phyloP scores from a whole-genome alignment of 306 rosid genomes.

The Quercus bicolor region DNA sequence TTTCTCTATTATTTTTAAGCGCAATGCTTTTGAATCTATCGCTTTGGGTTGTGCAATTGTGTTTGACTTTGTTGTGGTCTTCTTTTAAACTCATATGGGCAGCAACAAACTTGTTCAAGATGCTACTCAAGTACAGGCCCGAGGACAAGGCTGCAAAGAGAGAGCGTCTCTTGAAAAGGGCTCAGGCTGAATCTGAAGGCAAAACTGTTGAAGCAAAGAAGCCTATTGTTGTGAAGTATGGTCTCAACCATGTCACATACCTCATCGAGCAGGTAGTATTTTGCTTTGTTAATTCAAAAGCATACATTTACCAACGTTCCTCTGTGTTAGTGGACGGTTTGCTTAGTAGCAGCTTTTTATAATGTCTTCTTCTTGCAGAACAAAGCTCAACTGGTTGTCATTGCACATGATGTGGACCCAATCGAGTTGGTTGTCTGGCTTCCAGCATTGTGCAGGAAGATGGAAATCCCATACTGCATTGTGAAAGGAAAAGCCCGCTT shows the following conservation, averaged over 20 bases:
- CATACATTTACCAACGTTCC: neutral
- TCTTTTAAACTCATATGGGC: constrained; percentile 3
- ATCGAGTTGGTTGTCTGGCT: constrained; percentile 87
- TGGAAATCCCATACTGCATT: constrained; percentile 88
- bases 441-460: constrained; percentile 80
- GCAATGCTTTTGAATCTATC: neutral
- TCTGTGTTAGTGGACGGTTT: neutral
- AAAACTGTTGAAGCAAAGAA: constrained; percentile 63
- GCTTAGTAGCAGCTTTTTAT: neutral
- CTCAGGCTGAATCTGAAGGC: constrained; percentile 72
- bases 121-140: constrained; percentile 73
- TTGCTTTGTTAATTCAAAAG: neutral
- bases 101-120: constrained; percentile 74
- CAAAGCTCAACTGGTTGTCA: constrained; percentile 80
- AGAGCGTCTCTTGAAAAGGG: constrained; percentile 69
- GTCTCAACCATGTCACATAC: constrained; percentile 82
- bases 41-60: neutral
- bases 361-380: constrained; percentile 36
- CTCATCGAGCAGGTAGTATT: constrained; percentile 71
- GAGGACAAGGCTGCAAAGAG: constrained; percentile 79
- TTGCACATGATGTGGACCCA: constrained; percentile 84
- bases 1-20: no score
- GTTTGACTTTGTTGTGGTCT: neutral
- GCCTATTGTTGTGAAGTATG: constrained; percentile 74
- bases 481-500: constrained; percentile 84